Conservation (phyloP, 305 asterid species). For the Fraxinus paxiana region DNA sequence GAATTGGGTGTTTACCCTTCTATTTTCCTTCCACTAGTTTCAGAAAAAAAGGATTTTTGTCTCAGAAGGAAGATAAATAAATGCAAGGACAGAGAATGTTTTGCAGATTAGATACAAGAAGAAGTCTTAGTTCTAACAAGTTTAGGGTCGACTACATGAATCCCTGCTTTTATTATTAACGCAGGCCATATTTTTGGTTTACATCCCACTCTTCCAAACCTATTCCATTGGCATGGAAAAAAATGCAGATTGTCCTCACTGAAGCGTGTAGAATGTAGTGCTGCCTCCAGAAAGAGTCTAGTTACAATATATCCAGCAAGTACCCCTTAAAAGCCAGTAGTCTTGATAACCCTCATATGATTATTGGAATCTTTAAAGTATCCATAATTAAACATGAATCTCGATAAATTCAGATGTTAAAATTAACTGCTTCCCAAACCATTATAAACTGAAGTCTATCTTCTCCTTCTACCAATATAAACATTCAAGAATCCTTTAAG, state of each 20-base stretch:
- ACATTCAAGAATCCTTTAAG: neutral
- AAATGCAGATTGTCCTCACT: neutral
- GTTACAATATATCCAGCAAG: neutral
- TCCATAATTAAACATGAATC: neutral
- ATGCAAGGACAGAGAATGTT: neutral
- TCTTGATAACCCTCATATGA: neutral
- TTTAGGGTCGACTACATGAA: neutral
- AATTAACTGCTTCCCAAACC: neutral
- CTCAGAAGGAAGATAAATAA: neutral
- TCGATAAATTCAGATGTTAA: neutral
- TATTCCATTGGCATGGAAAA: no score
- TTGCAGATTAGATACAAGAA: neutral
- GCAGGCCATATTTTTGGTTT: neutral
- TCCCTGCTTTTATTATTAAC: neutral
- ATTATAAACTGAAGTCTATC: neutral
- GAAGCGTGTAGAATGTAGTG: neutral
- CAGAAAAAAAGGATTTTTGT: neutral
- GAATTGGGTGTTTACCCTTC: neutral
- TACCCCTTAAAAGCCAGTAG: neutral
- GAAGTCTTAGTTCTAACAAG: neutral
- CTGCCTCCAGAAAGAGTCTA: neutral
- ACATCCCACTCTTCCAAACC: neutral
- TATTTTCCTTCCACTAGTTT: neutral
- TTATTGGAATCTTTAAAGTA: neutral
- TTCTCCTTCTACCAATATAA: neutral